Evolutionary conservation across 768 basidiomycete genomes (phyloP).

Genomic region (Pulveroboletus sp.): DNA sequence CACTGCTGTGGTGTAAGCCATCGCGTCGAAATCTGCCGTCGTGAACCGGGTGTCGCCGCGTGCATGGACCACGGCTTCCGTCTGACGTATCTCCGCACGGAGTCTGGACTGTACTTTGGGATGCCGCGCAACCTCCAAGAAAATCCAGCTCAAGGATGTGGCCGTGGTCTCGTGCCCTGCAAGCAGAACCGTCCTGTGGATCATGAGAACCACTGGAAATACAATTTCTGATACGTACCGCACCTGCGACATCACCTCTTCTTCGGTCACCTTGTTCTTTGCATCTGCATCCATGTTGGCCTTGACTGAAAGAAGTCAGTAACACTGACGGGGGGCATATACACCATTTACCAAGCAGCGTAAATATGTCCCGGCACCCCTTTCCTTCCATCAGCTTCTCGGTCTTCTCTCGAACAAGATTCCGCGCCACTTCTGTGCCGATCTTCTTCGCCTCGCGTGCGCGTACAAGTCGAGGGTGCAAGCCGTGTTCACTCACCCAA

Average conservation of each 20-base stretch:
- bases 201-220: neutral
- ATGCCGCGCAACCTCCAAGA: slow-evolving; percentile 58
- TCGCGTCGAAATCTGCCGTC: slow-evolving; percentile 44
- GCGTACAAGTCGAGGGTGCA: slow-evolving; percentile 16
- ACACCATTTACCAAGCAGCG: slow-evolving; percentile 36
- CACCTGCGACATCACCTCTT: slow-evolving; percentile 11
- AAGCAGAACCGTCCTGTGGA: slow-evolving; percentile 40
- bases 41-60: slow-evolving; percentile 12
- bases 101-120: slow-evolving; percentile 57
- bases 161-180: slow-evolving; percentile 63
- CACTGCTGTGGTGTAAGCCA: slow-evolving; percentile 42
- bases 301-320: slow-evolving; percentile 14
- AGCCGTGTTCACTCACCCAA: slow-evolving; percentile 30
- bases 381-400: slow-evolving; percentile 8
- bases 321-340: neutral
- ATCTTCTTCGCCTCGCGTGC: slow-evolving; percentile 7
- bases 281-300: slow-evolving; percentile 27
- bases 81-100: slow-evolving; percentile 33
- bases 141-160: slow-evolving; percentile 53
- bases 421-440: slow-evolving; percentile 8
- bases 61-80: slow-evolving; percentile 5
- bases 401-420: slow-evolving; percentile 16
- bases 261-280: slow-evolving; percentile 21
- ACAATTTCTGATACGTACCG: slow-evolving; percentile 12
- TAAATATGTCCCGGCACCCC: slow-evolving; percentile 16